These are phyloP conservation scores for Polysphondylium violaceum DNA, from an alignment of 78 protist species.

Conservation along the genomic window DNA sequence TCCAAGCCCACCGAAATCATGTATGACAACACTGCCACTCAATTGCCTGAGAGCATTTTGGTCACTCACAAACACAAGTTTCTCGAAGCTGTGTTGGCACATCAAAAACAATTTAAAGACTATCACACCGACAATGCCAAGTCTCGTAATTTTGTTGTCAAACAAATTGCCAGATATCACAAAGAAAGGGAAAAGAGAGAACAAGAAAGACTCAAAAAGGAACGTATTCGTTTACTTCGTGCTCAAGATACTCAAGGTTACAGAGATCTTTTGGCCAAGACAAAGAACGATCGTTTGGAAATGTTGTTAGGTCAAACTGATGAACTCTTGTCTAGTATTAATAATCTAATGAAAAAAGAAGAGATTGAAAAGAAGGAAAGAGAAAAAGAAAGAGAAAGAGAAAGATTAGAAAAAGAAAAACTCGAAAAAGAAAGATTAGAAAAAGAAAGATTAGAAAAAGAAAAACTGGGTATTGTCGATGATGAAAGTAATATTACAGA, in stretches of 20 bases:
- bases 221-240: slow-evolving; percentile 67
- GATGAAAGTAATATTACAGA: not conserved
- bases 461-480: not conserved
- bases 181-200: slow-evolving; percentile 55
- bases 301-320: slow-evolving; percentile 79
- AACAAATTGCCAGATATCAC: slow-evolving; percentile 4
- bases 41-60: slow-evolving; percentile 23
- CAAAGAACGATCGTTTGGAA: slow-evolving; percentile 72
- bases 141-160: slow-evolving; percentile 1
- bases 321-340: slow-evolving; percentile 16
- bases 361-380: slow-evolving; percentile 42
- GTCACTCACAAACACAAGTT: slow-evolving; percentile 30
- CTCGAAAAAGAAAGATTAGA: not conserved
- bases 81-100: slow-evolving; percentile 41
- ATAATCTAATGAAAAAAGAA: slow-evolving; percentile 65
- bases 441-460: not conserved
- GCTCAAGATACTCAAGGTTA: slow-evolving; percentile 68
- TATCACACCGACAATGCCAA: slow-evolving; percentile 43
- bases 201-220: slow-evolving; percentile 14
- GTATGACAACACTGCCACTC: not conserved
- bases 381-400: slow-evolving; percentile 31
- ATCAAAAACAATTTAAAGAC: slow-evolving; percentile 66
- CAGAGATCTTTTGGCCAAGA: slow-evolving; percentile 62
- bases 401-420: not conserved
- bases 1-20: not conserved